These are phyloP conservation scores for Scolecobasidium constrictum DNA, from an alignment of 2,329 filamentous ascomycete genomes.

Conservation along the genomic window DNA sequence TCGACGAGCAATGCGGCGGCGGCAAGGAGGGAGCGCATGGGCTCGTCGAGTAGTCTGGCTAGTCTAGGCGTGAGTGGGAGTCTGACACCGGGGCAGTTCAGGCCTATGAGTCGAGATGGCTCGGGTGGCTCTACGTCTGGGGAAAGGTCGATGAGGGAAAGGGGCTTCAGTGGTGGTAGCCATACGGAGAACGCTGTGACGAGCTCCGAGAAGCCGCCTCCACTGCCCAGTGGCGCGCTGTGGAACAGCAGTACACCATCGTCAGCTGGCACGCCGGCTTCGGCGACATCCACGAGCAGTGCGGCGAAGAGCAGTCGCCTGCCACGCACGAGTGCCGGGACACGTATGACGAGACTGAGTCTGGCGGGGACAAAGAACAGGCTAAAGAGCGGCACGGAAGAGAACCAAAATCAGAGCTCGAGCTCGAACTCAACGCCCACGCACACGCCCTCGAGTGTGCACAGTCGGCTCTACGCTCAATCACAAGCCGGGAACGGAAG, in stretches of 20 bases:
- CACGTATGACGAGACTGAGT: constrained; percentile 15
- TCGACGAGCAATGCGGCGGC: not conserved
- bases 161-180: too few species aligned
- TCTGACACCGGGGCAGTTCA: constrained; percentile 13
- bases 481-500: too few species aligned
- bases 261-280: too few species aligned
- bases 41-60: not conserved
- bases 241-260: too few species aligned
- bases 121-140: too few species aligned
- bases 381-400: constrained; percentile 8
- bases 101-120: constrained; percentile 18
- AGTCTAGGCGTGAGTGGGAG: not conserved
- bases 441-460: constrained; percentile 13
- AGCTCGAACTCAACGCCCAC: constrained; percentile 17
- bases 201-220: too few species aligned
- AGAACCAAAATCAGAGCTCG: too few species aligned
- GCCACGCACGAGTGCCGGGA: constrained; percentile 14
- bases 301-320: constrained; percentile 15
- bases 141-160: too few species aligned
- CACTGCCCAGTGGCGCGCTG: too few species aligned
- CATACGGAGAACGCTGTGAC: too few species aligned
- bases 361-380: constrained; percentile 12
- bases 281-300: too few species aligned
- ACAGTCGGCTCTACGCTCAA: too few species aligned
- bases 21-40: not conserved